Base-by-base conservation (phyloP, 2,329 filamentous ascomycete genomes). In the Ceratocystis diversiconidia region DNA sequence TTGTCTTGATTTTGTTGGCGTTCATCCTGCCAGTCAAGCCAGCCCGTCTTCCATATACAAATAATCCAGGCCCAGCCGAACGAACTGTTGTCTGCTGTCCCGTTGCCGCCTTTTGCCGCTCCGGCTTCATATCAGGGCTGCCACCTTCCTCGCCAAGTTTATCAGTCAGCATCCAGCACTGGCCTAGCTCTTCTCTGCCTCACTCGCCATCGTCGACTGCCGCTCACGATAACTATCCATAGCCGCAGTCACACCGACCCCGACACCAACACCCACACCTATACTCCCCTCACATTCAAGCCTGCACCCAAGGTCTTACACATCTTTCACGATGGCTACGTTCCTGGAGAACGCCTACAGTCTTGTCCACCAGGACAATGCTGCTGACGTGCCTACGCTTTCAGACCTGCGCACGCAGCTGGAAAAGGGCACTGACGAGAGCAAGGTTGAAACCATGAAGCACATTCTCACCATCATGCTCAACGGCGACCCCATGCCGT, bases 271-370 rank as follows among this genome's bases (percentile, higher is more conserved):
- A 41, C 12, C 36, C 36, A 12, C 36, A 5, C 12, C 10, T 12
- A 15, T 41, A 41, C 36, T 15, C 10, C 36, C 36, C 12, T 41
- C 36, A 41, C 36, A 41, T 41, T 41, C 10, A 41, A 41, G 36
- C 10, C 12, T 41, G 36, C 10, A 15, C 10, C 12, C 3, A 12
- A 41, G 10, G 3, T 41, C 12, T 41, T 12, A 36, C 19, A 10
- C 30, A n/a, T 17, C 28, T 17, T 30, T 74, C 82, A 88, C 71
- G 77, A 99, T 97, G 92, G 88, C 92, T 78, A 88, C 88, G 71
- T 97, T 95, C 76, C 84, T 97, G 69, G 94, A 99, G 75, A 88
- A 89, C 76, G 84, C 94, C 70, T 99, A 97, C 83, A 96, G 90
- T 78, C 79, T 99, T 78, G 90, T 99, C 78, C 92, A 96, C 77